Percentiles rank a stretch among this genome's conserved stretches.
Conservation (phyloP, 75 land plant species). For the Pinus albicaulis region DNA sequence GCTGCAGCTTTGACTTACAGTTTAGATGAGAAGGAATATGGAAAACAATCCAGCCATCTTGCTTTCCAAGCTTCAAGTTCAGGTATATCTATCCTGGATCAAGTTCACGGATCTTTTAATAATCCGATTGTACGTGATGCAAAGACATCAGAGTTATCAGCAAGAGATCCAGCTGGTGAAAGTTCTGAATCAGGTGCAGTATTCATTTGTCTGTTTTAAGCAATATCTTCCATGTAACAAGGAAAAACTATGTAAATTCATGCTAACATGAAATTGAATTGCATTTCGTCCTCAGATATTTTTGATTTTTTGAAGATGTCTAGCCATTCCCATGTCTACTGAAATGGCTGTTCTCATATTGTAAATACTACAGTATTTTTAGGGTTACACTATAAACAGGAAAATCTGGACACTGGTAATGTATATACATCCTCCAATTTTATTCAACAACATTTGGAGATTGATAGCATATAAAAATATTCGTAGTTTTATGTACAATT, state of each 20-base stretch:
- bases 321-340: not conserved
- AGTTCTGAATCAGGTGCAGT: not conserved
- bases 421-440: not conserved
- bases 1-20: not conserved
- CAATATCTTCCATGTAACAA: not conserved
- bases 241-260: not conserved
- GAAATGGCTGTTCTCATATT: not conserved
- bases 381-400: not conserved
- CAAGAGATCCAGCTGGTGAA: constrained; percentile 8
- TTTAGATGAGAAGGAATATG: constrained; percentile 1
- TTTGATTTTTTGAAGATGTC: not conserved
- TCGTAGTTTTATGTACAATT: not conserved
- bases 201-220: not conserved
- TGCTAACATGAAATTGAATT: not conserved
- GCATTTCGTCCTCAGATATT: not conserved
- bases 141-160: constrained; percentile 5
- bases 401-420: not conserved
- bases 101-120: not conserved
- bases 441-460: not conserved
- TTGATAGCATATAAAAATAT: not conserved
- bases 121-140: not conserved
- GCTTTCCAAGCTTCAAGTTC: constrained; percentile 3
- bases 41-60: constrained; percentile 1
- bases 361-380: not conserved
- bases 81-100: not conserved